Evolutionary conservation across 495 filamentous ascomycete genomes (phyloP), one percentile per base, ranked within the genome.

Genomic region (Trichoderma reesei): DNA sequence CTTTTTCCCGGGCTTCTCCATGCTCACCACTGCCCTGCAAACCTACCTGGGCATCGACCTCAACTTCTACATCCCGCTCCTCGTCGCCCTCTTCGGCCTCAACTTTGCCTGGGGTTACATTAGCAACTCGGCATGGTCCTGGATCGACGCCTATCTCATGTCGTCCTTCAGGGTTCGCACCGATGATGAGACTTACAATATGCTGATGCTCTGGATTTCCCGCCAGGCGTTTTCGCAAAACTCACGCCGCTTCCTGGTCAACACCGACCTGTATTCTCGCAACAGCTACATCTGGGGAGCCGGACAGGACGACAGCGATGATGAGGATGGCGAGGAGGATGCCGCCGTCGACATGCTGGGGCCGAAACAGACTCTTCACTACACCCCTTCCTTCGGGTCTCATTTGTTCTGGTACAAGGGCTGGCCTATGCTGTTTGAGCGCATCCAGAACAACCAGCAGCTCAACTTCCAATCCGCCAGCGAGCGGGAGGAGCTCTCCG

Each of bases 1-100:
- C 34, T 80, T 92, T 71, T 85, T 92, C 63, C 89, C 89, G 0
- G 89, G 89, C 16, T 91, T 90, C 72, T 80, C 84, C 1, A 70
- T 88, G 66, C 75, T 90, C 61, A 85, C 86, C 0, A 73, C 80
- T 2, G 79, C 85, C 33, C 67, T 89, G 6, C 72, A 82, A 7
- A 82, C 83, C 34, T 81, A 85, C 63, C 74, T 89, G 2, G 79
- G 85, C 51, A 80, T 95, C 71, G 90, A 95, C 68, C 75, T 91
- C 13, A 85, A 84, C 59, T 62, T 85, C n/a, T 86, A 90, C 71
- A 79, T 92, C 44, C 87, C 88, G 2, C 72, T 85, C 14, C 66
- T 89, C 0, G 63, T 90, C 2, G 67, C 83, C 1, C 26, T 78
- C 16, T 79, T 82, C 26, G 73, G 78, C 39, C 61, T 88, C 26